A percentile compares a stretch with the other conserved stretches of the same genome.
These are phyloP conservation scores for Gamarada debralockiae DNA, from an alignment of 495 filamentous ascomycete species.

Conservation along the genomic window DNA sequence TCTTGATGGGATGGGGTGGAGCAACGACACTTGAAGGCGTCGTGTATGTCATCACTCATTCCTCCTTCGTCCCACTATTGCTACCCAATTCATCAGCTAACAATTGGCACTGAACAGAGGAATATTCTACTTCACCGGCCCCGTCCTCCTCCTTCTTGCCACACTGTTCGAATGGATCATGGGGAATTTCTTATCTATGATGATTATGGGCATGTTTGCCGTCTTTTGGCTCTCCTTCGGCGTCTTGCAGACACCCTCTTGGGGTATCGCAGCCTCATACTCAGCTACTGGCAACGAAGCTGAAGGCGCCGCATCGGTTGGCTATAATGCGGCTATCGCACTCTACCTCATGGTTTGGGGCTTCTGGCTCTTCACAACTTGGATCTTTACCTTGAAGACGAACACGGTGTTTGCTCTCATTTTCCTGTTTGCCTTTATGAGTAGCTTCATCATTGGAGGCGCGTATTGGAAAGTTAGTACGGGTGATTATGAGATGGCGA, in stretches of 20 bases:
- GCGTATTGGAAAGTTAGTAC: slow-evolving; percentile 47
- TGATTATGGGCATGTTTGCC: slow-evolving; percentile 52
- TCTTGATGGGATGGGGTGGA: slow-evolving; percentile 54
- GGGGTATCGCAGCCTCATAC: slow-evolving; percentile 44
- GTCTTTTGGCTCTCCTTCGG: slow-evolving; percentile 56
- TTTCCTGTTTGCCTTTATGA: slow-evolving; percentile 45
- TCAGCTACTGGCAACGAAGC: slow-evolving; percentile 38
- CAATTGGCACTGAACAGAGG: slow-evolving; percentile 30
- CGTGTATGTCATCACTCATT: slow-evolving; percentile 34
- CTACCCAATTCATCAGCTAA: too few relatives aligned
- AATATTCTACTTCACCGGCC: slow-evolving; percentile 54
- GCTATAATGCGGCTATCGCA: slow-evolving; percentile 45
- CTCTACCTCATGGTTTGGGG: slow-evolving; percentile 53
- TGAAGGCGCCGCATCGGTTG: slow-evolving; percentile 36
- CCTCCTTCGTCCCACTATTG: slow-evolving; percentile 8
- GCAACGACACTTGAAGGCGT: slow-evolving; percentile 43
- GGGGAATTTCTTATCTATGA: slow-evolving; percentile 52
- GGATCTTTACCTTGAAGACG: slow-evolving; percentile 50
- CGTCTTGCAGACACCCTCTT: slow-evolving; percentile 46
- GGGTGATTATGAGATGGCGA: slow-evolving; percentile 40
- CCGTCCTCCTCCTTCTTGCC: slow-evolving; percentile 40
- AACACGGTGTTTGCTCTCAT: slow-evolving; percentile 50
- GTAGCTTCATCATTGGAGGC: slow-evolving; percentile 42
- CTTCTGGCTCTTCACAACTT: slow-evolving; percentile 52
- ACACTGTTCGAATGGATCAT: slow-evolving; percentile 50